phyloP scores from a whole-genome alignment of 257 asterid genomes.

The Nicotiana attenuata region DNA sequence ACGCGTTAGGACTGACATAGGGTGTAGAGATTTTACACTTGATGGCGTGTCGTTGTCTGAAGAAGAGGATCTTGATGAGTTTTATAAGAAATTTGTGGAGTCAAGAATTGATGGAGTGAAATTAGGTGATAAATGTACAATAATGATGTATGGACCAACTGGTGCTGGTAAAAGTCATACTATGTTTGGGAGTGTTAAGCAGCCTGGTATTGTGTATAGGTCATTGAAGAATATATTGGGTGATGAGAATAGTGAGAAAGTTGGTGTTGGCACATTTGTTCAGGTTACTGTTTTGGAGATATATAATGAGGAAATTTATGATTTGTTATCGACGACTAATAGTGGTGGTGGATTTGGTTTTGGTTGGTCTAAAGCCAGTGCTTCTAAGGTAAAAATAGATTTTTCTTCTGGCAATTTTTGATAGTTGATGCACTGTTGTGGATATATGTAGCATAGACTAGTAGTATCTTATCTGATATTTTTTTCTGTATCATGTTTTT shows the following conservation, averaged over 20 bases:
- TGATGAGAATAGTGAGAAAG: slow-evolving; percentile 41
- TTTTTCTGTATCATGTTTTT: neutral
- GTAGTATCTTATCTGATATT: neutral
- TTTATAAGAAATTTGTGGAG: slow-evolving; percentile 63
- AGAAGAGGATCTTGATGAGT: slow-evolving; percentile 67
- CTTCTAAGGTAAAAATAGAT: slow-evolving; percentile 56
- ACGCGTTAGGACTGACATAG: slow-evolving; percentile 67
- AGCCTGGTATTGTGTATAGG: slow-evolving; percentile 77
- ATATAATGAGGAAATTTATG: slow-evolving; percentile 88
- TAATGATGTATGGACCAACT: slow-evolving; percentile 97
- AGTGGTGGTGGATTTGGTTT: slow-evolving; percentile 63
- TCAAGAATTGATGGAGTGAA: slow-evolving; percentile 75
- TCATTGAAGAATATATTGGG: slow-evolving; percentile 74
- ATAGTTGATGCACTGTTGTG: neutral
- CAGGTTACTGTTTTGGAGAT: slow-evolving; percentile 90
- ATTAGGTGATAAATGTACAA: slow-evolving; percentile 77
- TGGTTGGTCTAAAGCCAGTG: slow-evolving; percentile 76
- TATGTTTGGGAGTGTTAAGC: slow-evolving; percentile 73
- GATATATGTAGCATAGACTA: neutral
- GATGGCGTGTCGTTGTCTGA: slow-evolving; percentile 82
- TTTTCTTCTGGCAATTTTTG: neutral
- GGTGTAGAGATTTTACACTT: slow-evolving; percentile 72
- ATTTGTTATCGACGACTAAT: slow-evolving; percentile 46
- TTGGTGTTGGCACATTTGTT: slow-evolving; percentile 63
- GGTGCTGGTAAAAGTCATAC: slow-evolving; percentile 96